phyloP scores from a whole-genome alignment of 2,329 filamentous ascomycete species.

The Lecanicillium sp. region DNA sequence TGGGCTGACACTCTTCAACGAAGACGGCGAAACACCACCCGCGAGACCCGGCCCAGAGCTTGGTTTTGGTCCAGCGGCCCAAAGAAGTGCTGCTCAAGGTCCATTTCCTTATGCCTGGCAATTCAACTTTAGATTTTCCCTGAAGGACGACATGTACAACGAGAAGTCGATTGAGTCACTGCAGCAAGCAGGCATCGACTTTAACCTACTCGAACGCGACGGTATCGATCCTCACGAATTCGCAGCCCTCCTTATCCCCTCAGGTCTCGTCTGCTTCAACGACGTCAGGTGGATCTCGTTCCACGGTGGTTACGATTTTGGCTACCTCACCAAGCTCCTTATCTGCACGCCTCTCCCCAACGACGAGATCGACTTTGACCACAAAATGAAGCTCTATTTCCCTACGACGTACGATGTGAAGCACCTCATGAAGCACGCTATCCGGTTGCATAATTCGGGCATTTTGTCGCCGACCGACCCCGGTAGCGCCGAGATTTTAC shows the following conservation, averaged over 20 bases:
- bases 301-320: slow-evolving; percentile 97
- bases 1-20: slow-evolving; percentile 85
- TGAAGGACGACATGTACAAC: slow-evolving; percentile 96
- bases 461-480: slow-evolving; percentile 57
- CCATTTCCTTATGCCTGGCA: slow-evolving; percentile 89
- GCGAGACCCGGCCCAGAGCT: slow-evolving; percentile 49
- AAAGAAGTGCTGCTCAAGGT: slow-evolving; percentile 31
- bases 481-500: slow-evolving; percentile 63
- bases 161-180: slow-evolving; percentile 90
- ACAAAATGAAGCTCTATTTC: slow-evolving; percentile 86
- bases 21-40: slow-evolving; percentile 80
- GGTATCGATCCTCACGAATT: slow-evolving; percentile 89
- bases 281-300: slow-evolving; percentile 96
- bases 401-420: slow-evolving; percentile 94
- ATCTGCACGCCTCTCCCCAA: slow-evolving; percentile 75
- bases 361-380: slow-evolving; percentile 83
- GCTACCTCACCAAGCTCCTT: slow-evolving; percentile 91
- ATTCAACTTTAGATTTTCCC: slow-evolving; percentile 96
- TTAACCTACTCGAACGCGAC: slow-evolving; percentile 71
- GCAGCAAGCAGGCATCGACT: slow-evolving; percentile 87
- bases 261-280: slow-evolving; percentile 79
- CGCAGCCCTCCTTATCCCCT: slow-evolving; percentile 81
- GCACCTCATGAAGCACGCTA: slow-evolving; percentile 88
- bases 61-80: slow-evolving; percentile 25
- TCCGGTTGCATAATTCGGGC: slow-evolving; percentile 56